Base-by-base conservation (phyloP, 2,329 filamentous ascomycete species). In the Ambrosiella xylebori region DNA sequence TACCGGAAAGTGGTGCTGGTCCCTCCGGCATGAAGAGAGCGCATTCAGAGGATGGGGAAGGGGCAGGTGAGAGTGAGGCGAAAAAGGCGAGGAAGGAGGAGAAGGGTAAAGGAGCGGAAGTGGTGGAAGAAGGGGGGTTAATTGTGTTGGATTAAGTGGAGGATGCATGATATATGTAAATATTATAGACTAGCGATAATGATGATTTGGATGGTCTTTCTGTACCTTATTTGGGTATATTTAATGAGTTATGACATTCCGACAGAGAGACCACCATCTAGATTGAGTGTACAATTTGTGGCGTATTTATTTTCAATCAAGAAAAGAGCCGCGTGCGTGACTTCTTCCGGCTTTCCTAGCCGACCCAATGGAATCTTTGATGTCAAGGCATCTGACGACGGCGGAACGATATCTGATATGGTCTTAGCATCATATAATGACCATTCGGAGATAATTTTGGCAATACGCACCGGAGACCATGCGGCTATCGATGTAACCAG, bases 191-290 rank as follows among this genome's bases (percentile, higher is more conserved):
- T 15, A 79, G 83, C 27, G 8, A 39, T 67, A 76, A 81, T 63
- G 81, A 67, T 76, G 61, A 39, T 53, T 52, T 50, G 12, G 51
- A 44, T 57, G 57, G 44, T 60, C 61, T 44, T 44, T 55, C 55
- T 52, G 55, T 56, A 12, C 11, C n/a, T 41, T 41, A 41, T 41
- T 41, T 6, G n/a, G 11, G 40, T 11, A 12, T 41, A 12, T 41
- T 41, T 41, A n/a, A 41, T 41, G n/a, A 12, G 8, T 51, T n/a
- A 51, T 9, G n/a, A 19, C 8, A 27, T 19, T 69, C 58, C 70
- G 55, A 85, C 86, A 68, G 85, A 89, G 63, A 94, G 68, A 1
- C 89, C 89, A 13, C 89, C 89, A 69, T 95, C 89, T 36, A 95
- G 74, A 68, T 90, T 93, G 56, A 95, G 74, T 55, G 90, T 76